Evolutionary conservation across 352 stramenopile species (phyloP).

Genomic region (Pythium dissimile): DNA sequence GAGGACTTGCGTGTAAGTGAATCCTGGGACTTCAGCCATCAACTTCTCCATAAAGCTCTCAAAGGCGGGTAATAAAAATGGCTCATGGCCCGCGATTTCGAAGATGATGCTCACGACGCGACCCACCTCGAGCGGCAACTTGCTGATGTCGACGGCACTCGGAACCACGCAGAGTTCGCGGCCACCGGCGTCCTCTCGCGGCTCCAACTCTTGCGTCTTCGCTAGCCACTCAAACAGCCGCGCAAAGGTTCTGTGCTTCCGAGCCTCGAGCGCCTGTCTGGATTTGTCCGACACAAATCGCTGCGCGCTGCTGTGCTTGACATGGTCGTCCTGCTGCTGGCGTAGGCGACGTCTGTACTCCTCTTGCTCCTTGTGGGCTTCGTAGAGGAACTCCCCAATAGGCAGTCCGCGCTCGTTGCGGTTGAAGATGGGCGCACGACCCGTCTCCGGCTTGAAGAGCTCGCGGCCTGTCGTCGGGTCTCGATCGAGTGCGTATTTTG

Average conservation of each 20-base stretch:
- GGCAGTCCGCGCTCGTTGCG: constrained; percentile 66
- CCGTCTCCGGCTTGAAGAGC: constrained; percentile 69
- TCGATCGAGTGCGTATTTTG: constrained; percentile 61
- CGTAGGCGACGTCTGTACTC: constrained; percentile 50
- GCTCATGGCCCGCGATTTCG: constrained; percentile 47
- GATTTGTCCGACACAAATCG: constrained; percentile 61
- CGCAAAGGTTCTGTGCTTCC: constrained; percentile 59
- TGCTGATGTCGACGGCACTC: constrained; percentile 30
- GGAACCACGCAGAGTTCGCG: constrained; percentile 34
- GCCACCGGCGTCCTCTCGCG: neutral
- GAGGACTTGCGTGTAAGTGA: constrained; percentile 74
- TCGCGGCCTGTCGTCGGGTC: constrained; percentile 57
- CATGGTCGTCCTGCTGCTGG: constrained; percentile 39
- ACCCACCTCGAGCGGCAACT: constrained; percentile 51
- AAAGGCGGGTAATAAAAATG: constrained; percentile 44
- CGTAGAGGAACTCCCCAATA: constrained; percentile 76
- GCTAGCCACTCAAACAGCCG: constrained; percentile 43
- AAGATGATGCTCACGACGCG: constrained; percentile 60
- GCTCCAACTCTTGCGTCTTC: neutral
- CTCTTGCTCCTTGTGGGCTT: constrained; percentile 56
- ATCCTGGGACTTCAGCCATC: constrained; percentile 47
- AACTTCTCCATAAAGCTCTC: constrained; percentile 57
- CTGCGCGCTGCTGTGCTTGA: constrained; percentile 42
- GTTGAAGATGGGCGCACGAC: constrained; percentile 56
- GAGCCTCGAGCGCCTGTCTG: constrained; percentile 40